Percentiles rank a stretch among this genome's conserved stretches.
Evolutionary conservation across 768 basidiomycete species (phyloP).

Genomic region (Phaffia australis): DNA sequence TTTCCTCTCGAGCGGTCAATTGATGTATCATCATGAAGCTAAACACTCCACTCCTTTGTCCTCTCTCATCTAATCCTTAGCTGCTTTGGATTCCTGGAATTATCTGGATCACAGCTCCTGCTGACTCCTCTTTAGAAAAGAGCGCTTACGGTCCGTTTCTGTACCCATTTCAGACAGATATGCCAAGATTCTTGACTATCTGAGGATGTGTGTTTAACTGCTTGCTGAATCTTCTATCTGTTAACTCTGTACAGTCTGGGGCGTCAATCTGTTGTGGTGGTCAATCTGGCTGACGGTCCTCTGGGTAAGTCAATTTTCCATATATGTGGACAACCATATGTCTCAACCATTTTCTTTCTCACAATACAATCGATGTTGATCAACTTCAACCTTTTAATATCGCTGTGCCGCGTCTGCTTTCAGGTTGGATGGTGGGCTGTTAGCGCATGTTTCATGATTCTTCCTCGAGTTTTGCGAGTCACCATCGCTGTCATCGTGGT

Average conservation of each 20-base stretch:
- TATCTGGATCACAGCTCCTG: conserved; percentile 47
- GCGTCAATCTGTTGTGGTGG: conserved; percentile 51
- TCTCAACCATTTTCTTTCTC: too few relatives aligned
- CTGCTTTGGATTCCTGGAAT: conserved; percentile 47
- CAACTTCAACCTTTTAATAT: conserved; percentile 43
- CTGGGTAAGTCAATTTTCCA: conserved; percentile 42
- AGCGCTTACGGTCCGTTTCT: conserved; percentile 11
- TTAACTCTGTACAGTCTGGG: conserved; percentile 48
- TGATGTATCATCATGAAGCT: conserved; percentile 39
- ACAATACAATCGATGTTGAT: too few relatives aligned
- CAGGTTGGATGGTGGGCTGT: conserved; percentile 63
- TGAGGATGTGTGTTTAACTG: too few relatives aligned
- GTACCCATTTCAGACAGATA: too few relatives aligned
- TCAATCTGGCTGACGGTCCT: conserved; percentile 70
- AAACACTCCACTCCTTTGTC: neutral
- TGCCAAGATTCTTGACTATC: too few relatives aligned
- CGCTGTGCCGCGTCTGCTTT: neutral
- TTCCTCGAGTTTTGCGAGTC: conserved; percentile 45
- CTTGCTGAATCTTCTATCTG: conserved; percentile 30
- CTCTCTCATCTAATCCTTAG: conserved; percentile 1
- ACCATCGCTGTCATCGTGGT: conserved; percentile 61
- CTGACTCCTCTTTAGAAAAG: neutral
- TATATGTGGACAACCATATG: too few relatives aligned
- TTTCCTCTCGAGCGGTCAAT: conserved; percentile 49
- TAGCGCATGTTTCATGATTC: conserved; percentile 47